These are phyloP conservation scores for Metroxylon sagu DNA, from an alignment of 176 grass and related monocot species.

Conservation along the genomic window DNA sequence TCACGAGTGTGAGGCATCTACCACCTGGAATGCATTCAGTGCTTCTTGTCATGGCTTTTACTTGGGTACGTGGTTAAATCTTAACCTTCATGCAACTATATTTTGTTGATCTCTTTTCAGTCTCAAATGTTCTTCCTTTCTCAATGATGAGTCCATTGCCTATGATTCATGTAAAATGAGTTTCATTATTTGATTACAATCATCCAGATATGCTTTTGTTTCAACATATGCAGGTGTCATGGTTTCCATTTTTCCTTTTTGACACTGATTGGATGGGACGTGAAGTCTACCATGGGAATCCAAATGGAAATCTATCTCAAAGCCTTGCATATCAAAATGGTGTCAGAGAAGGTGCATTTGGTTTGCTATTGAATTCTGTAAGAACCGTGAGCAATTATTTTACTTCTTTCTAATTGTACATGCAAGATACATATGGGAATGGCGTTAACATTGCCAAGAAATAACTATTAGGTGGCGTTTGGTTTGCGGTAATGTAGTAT, in stretches of 20 bases:
- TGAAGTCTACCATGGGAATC: constrained; percentile 90
- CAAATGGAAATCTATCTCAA: constrained; percentile 63
- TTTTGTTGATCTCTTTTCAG: too few relatives aligned
- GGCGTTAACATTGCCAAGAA: too few relatives aligned
- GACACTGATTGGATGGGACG: constrained; percentile 99
- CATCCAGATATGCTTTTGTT: constrained; percentile 1
- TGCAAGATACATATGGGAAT: neutral
- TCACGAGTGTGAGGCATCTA: constrained; percentile 95
- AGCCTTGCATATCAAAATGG: constrained; percentile 59
- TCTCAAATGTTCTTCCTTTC: too few relatives aligned
- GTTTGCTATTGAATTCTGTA: constrained; percentile 99
- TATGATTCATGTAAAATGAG: too few relatives aligned
- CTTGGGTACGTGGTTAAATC: constrained; percentile 53
- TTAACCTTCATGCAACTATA: too few relatives aligned
- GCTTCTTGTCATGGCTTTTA: constrained; percentile 94
- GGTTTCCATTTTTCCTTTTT: constrained; percentile 99
- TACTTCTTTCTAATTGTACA: constrained; percentile 13
- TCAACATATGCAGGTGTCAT: constrained; percentile 60
- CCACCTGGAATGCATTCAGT: constrained; percentile 88
- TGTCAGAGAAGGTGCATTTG: constrained; percentile 99
- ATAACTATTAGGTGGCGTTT: too few relatives aligned
- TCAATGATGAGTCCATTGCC: too few relatives aligned
- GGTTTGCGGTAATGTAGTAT: too few relatives aligned
- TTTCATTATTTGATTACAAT: too few relatives aligned
- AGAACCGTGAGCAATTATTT: constrained; percentile 35